Evolutionary conservation across 306 rosid genomes (phyloP).

Genomic region (Purshia tridentata): DNA sequence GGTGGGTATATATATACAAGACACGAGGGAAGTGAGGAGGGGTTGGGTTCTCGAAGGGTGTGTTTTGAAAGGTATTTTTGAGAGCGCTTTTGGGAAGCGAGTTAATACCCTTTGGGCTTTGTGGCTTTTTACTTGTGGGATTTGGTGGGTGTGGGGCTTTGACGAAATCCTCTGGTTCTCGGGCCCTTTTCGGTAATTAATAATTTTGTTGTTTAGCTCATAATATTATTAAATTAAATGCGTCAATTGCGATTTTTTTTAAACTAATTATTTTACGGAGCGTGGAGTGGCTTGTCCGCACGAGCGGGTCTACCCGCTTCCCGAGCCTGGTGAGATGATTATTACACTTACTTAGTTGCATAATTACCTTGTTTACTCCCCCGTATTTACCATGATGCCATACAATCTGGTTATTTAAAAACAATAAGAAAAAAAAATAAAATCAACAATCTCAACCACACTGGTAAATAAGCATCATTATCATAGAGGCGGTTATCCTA

Average conservation of each 20-base stretch:
- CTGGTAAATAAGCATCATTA: too few species aligned
- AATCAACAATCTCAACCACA: too few species aligned
- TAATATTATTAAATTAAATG: conserved; percentile 1
- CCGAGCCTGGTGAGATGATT: conserved; percentile 39
- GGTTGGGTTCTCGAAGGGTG: conserved; percentile 50
- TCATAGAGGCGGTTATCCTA: too few species aligned
- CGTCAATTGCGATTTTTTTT: background rate
- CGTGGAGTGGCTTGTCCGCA: conserved; percentile 57
- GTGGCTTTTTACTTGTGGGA: background rate
- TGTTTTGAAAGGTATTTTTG: conserved; percentile 54
- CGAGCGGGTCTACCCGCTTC: conserved; percentile 64
- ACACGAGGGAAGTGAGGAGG: conserved; percentile 20
- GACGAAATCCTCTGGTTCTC: conserved; percentile 38
- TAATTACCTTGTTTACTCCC: conserved; percentile 24
- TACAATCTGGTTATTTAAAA: too few species aligned
- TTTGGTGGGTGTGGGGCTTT: background rate
- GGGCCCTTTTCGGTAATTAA: conserved; percentile 50
- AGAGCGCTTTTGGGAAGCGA: conserved; percentile 53
- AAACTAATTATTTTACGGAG: conserved; percentile 34
- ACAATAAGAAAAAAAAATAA: too few species aligned
- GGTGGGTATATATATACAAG: conserved; percentile 35
- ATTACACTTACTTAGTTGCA: conserved; percentile 18
- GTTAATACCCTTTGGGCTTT: conserved; percentile 41
- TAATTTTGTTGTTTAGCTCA: conserved; percentile 31
- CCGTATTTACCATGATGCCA: conserved; percentile 10